Percentiles rank a stretch among this genome's conserved stretches.
Conservation (phyloP, 2,329 filamentous ascomycete species). For the Blumeriella jaapii region DNA sequence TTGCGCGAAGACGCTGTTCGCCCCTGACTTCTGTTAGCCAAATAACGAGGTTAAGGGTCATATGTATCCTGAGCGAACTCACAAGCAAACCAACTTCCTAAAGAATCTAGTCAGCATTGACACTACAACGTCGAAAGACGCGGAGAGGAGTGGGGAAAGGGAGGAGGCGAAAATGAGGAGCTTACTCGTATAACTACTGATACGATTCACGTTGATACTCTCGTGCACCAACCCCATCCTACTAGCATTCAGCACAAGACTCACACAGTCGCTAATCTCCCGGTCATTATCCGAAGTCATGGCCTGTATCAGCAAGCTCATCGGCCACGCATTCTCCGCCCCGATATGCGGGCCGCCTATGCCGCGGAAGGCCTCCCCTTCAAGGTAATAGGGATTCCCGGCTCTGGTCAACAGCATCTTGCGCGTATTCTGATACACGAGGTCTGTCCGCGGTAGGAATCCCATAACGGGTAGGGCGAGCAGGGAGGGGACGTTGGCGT, state of each 20-base stretch:
- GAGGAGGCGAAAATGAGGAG: no score
- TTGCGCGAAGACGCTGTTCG: constrained; percentile 89
- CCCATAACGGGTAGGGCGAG: constrained; percentile 70
- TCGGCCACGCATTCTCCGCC: constrained; percentile 87
- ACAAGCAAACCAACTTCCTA: constrained; percentile 81
- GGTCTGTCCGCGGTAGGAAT: constrained; percentile 53
- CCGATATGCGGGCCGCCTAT: constrained; percentile 85
- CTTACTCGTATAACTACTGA: constrained; percentile 57
- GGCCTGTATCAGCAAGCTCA: constrained; percentile 84
- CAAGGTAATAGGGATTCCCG: constrained; percentile 76
- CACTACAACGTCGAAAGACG: no score
- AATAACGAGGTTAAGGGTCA: no score
- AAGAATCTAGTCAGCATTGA: constrained; percentile 1
- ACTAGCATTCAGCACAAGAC: constrained; percentile 64
- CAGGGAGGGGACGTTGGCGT: constrained; percentile 76
- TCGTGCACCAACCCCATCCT: constrained; percentile 79
- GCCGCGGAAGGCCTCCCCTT: constrained; percentile 65
- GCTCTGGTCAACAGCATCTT: constrained; percentile 41
- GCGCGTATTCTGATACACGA: constrained; percentile 78
- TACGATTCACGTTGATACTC: constrained; percentile 70
- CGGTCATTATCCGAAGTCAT: constrained; percentile 76
- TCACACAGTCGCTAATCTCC: constrained; percentile 67
- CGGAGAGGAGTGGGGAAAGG: neutral
- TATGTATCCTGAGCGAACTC: constrained; percentile 22
- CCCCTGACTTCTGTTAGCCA: no score